Evolutionary conservation across 176 grass and related monocot genomes (phyloP), one percentile per base, ranked within the genome.

Genomic region (Phyllostachys edulis): DNA sequence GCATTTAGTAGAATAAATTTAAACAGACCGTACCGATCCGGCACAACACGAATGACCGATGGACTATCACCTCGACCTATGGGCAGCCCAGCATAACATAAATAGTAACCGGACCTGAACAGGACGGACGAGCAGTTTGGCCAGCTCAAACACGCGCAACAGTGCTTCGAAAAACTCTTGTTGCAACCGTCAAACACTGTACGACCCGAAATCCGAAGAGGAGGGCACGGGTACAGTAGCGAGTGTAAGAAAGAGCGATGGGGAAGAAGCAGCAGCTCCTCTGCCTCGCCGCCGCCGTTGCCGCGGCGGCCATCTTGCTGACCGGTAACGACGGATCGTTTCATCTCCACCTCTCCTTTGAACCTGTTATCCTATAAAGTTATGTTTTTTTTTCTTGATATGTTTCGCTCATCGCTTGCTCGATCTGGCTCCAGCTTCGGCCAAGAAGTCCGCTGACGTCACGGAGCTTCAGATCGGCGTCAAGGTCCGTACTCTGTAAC

Each of bases 381-480:
- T 13, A 71, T 20, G 2, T 54, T 56, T 21, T 71, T 21, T 71
- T 18, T 34, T 34, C 26, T 66, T 61, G 27, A 34, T 20, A 1
- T 51, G 76, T 24, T 15, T 14, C 40, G 85, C 44, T 88, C 34
- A 67, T 69, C 7, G 39, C 12, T 73, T 23, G 67, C 75, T 76
- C 42, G 66, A 80, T 67, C 54, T 73, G 40, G 40, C 60, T 78
- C 18, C 80, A 94, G 92, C 84, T 82, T 92, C 90, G 56, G 92
- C 95, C 9, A 94, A 92, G 86, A 92, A 97, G 85, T 94, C 90
- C 32, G 60, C 23, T 13, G 95, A 97, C 56, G 90, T 97, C 36
- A 94, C 90, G 16, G 84, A 91, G 74, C 92, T 97, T 56, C 95
- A 93, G 92, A 97, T 94, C 84, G 95, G 92, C 45, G 92, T 94